Base-by-base conservation (phyloP, 2,329 filamentous ascomycete genomes). In the Stachybotrys chartarum region DNA sequence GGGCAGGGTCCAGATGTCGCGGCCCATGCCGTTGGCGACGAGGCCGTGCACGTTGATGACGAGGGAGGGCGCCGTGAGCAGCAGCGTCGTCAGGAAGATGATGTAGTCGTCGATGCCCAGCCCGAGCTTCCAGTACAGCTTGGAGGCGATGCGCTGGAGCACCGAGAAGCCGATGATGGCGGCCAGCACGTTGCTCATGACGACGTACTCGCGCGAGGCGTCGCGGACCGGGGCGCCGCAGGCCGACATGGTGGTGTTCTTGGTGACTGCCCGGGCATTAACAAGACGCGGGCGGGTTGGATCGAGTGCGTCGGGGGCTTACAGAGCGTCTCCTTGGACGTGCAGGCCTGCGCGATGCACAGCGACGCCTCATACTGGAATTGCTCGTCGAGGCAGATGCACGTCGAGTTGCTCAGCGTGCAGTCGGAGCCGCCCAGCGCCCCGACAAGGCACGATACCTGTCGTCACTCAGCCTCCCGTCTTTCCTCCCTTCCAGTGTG, bases 31-130 rank as follows among this genome's bases (percentile, higher is more conserved):
- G 18, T 52, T 52, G 31, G 50, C 50, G 6, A 52, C 50, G 18
- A 52, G 31, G 6, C 50, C 50, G 35, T 52, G 50, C 3, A 52
- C 35, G 18, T 52, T 52, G 16, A 52, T 52, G 17, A 52, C 50
- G 12, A 52, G 50, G 24, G 30, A 39, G 11, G 50, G 50, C 7
- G 52, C 52, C 17, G 56, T 51, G 18, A 55, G 32, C n/a, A 57
- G 6, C 18, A 52, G 31, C 11, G 52, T 52, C 6, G 59, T 54
- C 18, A 57, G 44, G 5, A 60, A 51, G 24, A 56, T 53, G 51
- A 55, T 51, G 57, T 55, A 59, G 55, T 60, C 59, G 55, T 62
- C 59, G 55, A 62, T 55, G 46, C 54, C 51, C 50, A 63, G 53
- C 47, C 55, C 55, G 14, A 56, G 54, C 45, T 50, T 52, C 54